These are phyloP conservation scores for Colletotrichum sp. DNA, from an alignment of 2,329 filamentous ascomycete species.

Conservation along the genomic window DNA sequence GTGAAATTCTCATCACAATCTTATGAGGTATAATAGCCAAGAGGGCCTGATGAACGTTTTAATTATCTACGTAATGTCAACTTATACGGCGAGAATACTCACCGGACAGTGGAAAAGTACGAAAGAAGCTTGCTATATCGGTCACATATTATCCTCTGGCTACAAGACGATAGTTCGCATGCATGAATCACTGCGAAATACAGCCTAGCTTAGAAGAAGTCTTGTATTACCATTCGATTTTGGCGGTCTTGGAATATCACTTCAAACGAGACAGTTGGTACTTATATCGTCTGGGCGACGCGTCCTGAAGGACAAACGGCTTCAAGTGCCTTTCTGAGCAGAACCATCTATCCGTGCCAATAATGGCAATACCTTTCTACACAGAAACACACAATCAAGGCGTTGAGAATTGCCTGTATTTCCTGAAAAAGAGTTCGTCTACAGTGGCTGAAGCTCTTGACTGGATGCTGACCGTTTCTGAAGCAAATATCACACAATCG, in stretches of 20 bases:
- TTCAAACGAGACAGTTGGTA: fast-evolving
- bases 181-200: fast-evolving
- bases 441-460: background rate
- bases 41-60: fast-evolving
- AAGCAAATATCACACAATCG: background rate
- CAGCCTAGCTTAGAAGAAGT: too few relatives aligned
- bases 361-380: too few relatives aligned
- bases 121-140: background rate
- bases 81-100: background rate
- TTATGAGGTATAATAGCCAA: background rate
- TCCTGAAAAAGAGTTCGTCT: too few relatives aligned
- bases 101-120: background rate
- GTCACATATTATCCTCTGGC: background rate
- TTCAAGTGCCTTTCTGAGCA: too few relatives aligned
- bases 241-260: background rate
- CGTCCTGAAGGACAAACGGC: background rate
- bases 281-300: background rate
- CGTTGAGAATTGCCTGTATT: too few relatives aligned
- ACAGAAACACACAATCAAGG: too few relatives aligned
- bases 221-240: fast-evolving
- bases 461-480: background rate
- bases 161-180: fast-evolving
- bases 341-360: fast-evolving
- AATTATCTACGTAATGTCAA: background rate
- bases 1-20: background rate